Conservation (phyloP, 2,329 filamentous ascomycete species). For the Neopestalotiopsis rosae region DNA sequence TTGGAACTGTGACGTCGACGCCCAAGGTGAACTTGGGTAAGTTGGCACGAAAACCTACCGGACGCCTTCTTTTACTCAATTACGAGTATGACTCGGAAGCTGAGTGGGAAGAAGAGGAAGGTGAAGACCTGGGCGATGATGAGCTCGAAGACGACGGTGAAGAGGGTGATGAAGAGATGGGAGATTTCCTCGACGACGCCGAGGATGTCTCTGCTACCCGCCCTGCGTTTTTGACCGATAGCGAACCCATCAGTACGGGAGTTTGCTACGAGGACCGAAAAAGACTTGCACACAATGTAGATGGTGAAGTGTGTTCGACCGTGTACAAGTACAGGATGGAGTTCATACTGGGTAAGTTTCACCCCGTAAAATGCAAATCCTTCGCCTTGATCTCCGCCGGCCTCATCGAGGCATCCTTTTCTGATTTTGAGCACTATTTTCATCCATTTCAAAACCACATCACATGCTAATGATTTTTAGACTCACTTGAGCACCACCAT, state of each 20-base stretch:
- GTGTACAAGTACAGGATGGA: constrained; percentile 73
- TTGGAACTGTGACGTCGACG: constrained; percentile 72
- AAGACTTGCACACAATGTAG: constrained; percentile 49
- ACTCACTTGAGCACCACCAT: constrained; percentile 52
- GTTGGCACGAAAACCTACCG: constrained; percentile 59
- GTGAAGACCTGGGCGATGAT: constrained; percentile 60
- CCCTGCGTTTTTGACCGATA: constrained; percentile 58
- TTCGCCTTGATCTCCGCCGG: too few species aligned
- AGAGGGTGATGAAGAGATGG: constrained; percentile 80
- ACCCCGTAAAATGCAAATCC: too few species aligned
- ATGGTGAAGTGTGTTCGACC: constrained; percentile 33
- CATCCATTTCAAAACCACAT: background rate
- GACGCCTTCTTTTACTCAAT: constrained; percentile 63
- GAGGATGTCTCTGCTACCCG: constrained; percentile 59
- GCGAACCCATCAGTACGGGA: constrained; percentile 79
- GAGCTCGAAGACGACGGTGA: constrained; percentile 73
- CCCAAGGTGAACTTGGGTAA: constrained; percentile 54
- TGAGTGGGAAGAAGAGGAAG: constrained; percentile 80
- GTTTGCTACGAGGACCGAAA: constrained; percentile 78
- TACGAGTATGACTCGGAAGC: constrained; percentile 89
- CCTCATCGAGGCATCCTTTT: too few species aligned
- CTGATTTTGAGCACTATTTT: too few species aligned
- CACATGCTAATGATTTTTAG: constrained; percentile 34
- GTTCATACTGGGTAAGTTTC: constrained; percentile 68
- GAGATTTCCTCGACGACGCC: constrained; percentile 87